Percentiles rank a stretch among this genome's conserved stretches.
phyloP scores from a whole-genome alignment of 2,329 filamentous ascomycete species.

The Colletotrichum brevisporum region DNA sequence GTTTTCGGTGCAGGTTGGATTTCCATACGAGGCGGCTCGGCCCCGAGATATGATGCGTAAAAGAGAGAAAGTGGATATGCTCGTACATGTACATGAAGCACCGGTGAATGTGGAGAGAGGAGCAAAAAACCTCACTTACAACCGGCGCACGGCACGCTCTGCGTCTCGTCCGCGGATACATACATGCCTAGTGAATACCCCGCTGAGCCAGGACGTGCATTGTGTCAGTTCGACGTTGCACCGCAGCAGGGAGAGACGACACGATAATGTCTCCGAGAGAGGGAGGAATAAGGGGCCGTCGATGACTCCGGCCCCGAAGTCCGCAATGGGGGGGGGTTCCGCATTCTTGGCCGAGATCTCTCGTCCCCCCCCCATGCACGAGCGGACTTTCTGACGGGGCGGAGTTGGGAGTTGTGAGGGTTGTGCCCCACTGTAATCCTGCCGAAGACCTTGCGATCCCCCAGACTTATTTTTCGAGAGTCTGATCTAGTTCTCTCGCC shows the following conservation, averaged over 20 bases:
- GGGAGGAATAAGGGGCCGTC: background rate
- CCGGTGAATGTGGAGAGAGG: background rate
- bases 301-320: slow-evolving; percentile 4
- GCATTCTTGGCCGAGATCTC: background rate
- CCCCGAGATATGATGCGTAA: background rate
- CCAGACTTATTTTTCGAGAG: background rate
- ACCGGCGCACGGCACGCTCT: background rate
- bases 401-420: background rate
- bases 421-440: slow-evolving; percentile 2
- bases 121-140: background rate
- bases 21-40: slow-evolving; percentile 20
- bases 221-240: slow-evolving; percentile 8
- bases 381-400: slow-evolving; percentile 7
- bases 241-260: background rate
- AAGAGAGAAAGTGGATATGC: background rate
- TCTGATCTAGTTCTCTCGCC: background rate
- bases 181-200: too few species aligned
- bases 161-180: background rate
- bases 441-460: slow-evolving; percentile 23
- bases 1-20: too few species aligned
- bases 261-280: background rate
- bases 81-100: background rate
- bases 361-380: too few species aligned
- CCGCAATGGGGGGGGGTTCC: background rate
- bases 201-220: background rate